Conservation (phyloP, 768 basidiomycete genomes). For the Leccinum boreale region DNA sequence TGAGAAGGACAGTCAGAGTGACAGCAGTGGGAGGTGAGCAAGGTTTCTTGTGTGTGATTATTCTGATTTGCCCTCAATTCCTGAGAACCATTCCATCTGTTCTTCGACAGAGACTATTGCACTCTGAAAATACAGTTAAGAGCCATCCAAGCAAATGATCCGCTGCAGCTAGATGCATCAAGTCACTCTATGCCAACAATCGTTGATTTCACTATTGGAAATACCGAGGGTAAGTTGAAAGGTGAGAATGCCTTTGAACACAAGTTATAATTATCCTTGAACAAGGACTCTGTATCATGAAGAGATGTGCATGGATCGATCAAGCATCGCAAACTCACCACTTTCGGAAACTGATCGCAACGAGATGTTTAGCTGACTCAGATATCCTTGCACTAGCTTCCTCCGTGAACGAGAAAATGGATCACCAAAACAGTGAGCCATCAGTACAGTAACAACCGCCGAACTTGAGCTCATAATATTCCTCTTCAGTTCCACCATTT, state of each 20-base stretch:
- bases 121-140: constrained; percentile 68
- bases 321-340: not conserved
- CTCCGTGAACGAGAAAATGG: not conserved
- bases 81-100: not conserved
- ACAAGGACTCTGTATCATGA: not conserved
- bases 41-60: not conserved
- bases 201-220: not conserved
- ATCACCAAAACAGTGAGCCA: constrained; percentile 12
- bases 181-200: constrained; percentile 9
- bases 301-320: constrained; percentile 1
- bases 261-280: not conserved
- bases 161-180: constrained; percentile 21
- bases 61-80: not conserved
- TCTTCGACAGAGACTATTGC: constrained; percentile 57
- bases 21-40: constrained; percentile 7
- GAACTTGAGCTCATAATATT: not conserved
- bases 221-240: constrained; percentile 1
- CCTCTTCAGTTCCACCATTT: not conserved
- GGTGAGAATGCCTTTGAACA: constrained; percentile 6
- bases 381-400: not conserved
- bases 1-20: not conserved
- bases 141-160: constrained; percentile 41
- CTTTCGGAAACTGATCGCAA: not conserved
- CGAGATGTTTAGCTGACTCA: not conserved
- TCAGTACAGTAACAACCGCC: too few species aligned